These are phyloP conservation scores for Murraya koenigii DNA, from an alignment of 345 rosid genomes.

Conservation along the genomic window DNA sequence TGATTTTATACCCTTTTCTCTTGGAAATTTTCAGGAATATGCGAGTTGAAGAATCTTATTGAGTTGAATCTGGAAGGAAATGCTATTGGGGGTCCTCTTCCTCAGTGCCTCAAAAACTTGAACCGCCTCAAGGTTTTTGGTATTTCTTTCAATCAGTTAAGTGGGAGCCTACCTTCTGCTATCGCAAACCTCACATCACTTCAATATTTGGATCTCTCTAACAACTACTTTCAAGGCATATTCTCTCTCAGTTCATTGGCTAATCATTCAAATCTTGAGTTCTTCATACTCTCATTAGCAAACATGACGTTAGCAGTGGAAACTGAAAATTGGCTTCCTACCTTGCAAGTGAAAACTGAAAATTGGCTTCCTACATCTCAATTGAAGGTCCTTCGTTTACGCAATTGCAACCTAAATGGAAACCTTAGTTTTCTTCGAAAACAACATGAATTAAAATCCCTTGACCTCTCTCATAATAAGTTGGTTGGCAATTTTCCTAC, in stretches of 20 bases:
- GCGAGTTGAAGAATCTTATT: not conserved
- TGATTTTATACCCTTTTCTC: not conserved
- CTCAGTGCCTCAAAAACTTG: conserved; percentile 7
- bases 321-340: not conserved
- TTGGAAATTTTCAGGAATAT: not conserved
- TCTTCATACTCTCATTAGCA: too few relatives aligned
- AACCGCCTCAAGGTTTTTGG: conserved; percentile 6
- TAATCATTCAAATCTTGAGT: not conserved
- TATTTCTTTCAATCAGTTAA: not conserved
- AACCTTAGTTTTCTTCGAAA: not conserved
- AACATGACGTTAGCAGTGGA: not conserved
- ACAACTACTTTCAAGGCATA: conserved; percentile 4
- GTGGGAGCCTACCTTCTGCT: not conserved
- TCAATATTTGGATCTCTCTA: not conserved
- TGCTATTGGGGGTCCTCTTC: not conserved
- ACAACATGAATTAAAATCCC: not conserved
- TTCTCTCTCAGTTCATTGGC: too few relatives aligned
- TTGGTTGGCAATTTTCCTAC: not conserved
- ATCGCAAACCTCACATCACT: not conserved
- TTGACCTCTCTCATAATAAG: not conserved
- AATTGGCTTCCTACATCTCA: conserved; percentile 6
- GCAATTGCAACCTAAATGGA: not conserved
- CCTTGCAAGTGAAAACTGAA: not conserved
- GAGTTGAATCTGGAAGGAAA: not conserved
- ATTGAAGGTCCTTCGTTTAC: not conserved